Base-by-base conservation (phyloP, 164 flowering plant species). In the Aristolochia contorta region DNA sequence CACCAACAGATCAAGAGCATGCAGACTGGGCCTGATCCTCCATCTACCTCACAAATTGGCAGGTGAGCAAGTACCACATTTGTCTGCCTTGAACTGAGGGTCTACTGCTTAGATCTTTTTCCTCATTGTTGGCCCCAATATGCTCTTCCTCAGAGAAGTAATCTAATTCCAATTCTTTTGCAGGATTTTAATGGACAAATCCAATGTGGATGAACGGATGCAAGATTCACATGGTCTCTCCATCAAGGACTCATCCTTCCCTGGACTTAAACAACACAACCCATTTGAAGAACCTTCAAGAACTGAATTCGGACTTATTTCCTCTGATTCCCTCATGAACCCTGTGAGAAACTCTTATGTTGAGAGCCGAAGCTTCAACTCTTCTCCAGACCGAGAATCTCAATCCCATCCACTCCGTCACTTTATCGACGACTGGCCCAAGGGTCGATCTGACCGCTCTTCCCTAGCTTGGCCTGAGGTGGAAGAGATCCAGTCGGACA, bases 371-470 rank as follows among this genome's bases (percentile, higher is more conserved):
- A 75, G 67, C 65, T 73, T 65, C 47, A 65, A 68, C 49, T 60
- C 78, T 56, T 61, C 80, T 10, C 24, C 67, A 1, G 74, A 75
- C 57, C 79, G 57, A 58, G 82, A 76, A 60, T 30, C 75, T n/a
- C 69, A 68, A 46, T 22, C 75, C 16, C 86, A 76, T 48, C 74
- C 82, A 0, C 68, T 86, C 27, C 79, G 84, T 2, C 83, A 80
- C 45, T 88, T 86, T 79, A 79, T 81, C n/a, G 82, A 83, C 47
- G 77, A 78, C 37, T 87, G 89, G 88, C 84, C 93, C 4, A 82
- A 80, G 66, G 78, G 60, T 53, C 80, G 67, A 47, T 65, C 80
- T 7, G 74, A 76, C 58, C 69, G 78, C 18, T 59, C 83, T 0
- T 49, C 74, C 55, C 52, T 75, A 27, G 61, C 78, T 12, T 86